Evolutionary conservation across 805 yeast species (phyloP), one percentile per base, ranked within the genome.

Genomic region (Starmerella tilneyi): DNA sequence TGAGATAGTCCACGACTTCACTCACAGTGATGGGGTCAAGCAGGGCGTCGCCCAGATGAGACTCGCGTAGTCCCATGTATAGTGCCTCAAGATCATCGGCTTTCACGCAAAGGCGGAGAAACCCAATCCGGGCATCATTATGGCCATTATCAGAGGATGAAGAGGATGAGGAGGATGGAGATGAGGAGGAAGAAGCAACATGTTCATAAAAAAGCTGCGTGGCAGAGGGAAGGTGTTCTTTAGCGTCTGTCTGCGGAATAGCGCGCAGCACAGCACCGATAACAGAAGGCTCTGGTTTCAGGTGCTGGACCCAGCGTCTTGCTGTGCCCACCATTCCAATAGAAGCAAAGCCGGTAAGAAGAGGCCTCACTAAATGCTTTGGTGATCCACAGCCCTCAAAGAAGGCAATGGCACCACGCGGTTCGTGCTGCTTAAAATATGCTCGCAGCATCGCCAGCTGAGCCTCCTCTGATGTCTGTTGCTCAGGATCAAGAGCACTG

Each of bases 1-100:
- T 20, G 4, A 53, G 27, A 31, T 36, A 49, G 13, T 45, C 27
- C 12, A 54, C 39, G 3, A 54, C 58, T 9, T 45, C 50, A 1
- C 51, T 45, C 4, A 58, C 20, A 1, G 64, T 59, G 11, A 57
- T 41, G 13, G 59, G 60, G 37, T 59, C 63, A 63, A 63, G 59
- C 11, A 50, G 31, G 12, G 57, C 57, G 19, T 48, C 50, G 17
- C 58, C 47, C 13, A 59, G 44, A 16, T 54, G 54, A 8, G 59
- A 45, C 44, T 63, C 66, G n/a, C 53, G 49, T 33, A 63, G 47
- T 11, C 50, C 59, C 50, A 60, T 56, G 41, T 50, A 48, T 13
- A 63, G 41, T 16, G 50, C 45, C 11, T 49, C 55, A 7, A 21
- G 36, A 27, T 52, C 41, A 22, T 47, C 42, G 7, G 48, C 29